Base-by-base conservation (phyloP, 2,329 filamentous ascomycete genomes). In the Pseudocercospora pini-densiflorae region DNA sequence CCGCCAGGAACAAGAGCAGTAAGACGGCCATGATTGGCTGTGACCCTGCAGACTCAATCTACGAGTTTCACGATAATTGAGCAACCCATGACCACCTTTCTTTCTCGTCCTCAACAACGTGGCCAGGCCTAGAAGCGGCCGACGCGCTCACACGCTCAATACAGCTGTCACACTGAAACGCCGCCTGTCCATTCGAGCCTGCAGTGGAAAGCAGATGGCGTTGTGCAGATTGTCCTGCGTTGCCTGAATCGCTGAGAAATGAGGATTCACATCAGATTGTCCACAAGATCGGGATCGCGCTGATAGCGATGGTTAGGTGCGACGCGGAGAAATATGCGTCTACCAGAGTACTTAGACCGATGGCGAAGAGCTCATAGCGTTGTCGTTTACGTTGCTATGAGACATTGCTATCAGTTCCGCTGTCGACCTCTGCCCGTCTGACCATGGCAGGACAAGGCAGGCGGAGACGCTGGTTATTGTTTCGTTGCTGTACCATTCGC, bases 171-270 rank as follows among this genome's bases (percentile, higher is more conserved):
- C 27, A n/a, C 43, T 47, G 43, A n/a, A n/a, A 47, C 43, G 19
- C 19, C 19, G 43, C 43, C 19, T n/a, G 43, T 47, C 45, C 23
- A 12, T 16, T 21, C n/a, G 21, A 23, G 21, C n/a, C 1, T 23
- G 45, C 45, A 9, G 45, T 49, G 45, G 45, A 49, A 49, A 49
- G 45, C 45, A 47, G 43, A 16, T 47, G 43, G 43, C 43, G 14
- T 43, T 43, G n/a, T 43, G 40, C 40, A 43, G 4, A 21, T 21
- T 21, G 43, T 47, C 19, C 43, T 47, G 43, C 21, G 3, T 31
- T 9, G 29, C 27, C 10, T 47, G 58, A 60, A 14, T 29, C 58
- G 58, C 58, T 24, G 40, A 61, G 45, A 49, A 49, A 61, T 51
- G 43, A 60, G 6, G 58, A 60, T 47, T 5, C 8, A 43, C 55